Evolutionary conservation across 148 eudicot species (phyloP), one percentile per base, ranked within the genome.

Genomic region (Rhododendron kiyosumense): DNA sequence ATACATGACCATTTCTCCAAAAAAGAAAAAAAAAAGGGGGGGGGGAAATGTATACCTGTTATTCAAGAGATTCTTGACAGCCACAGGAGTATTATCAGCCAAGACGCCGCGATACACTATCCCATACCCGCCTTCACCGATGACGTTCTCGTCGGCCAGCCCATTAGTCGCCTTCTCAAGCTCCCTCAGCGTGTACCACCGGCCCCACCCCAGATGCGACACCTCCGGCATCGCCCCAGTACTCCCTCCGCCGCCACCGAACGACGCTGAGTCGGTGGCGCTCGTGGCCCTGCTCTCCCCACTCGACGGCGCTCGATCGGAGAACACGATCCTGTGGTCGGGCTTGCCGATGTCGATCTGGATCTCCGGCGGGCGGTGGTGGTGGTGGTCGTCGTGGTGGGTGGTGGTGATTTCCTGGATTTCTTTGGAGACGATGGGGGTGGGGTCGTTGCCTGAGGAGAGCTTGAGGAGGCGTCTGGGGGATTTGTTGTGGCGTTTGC

Each of bases 81-180:
- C 99, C 49, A 96, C 89, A 3, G 84, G 87, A 75, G 99, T 94
- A 80, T 91, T 91, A 92, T 97, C 99, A 2, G 82, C 91, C 86
- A 97, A 91, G 73, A 94, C 67, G 0, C 99, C 99, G 14, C 89
- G 82, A 87, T 97, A 97, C 41, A 97, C 99, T 88, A 97, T 95
- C 4, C 99, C 99, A 90, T 97, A 97, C 15, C 99, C 99, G 43
- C 99, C 99, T 91, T 97, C 99, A 8, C 99, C 99, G 78, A 97
- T 97, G 83, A 97, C 99, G 91, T 97, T 97, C 86, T 91, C 98
- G 87, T 95, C 93, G 0, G 94, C 78, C 86, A 97, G 90, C 1
- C 93, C 91, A 90, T 95, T 91, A 0, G 97, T 95, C 0, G 99
- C 98, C 17, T 90, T 85, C 87, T 97, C 98, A n/a, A 97, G 90